phyloP scores from a whole-genome alignment of 257 asterid species.

The Fraxinus americana region DNA sequence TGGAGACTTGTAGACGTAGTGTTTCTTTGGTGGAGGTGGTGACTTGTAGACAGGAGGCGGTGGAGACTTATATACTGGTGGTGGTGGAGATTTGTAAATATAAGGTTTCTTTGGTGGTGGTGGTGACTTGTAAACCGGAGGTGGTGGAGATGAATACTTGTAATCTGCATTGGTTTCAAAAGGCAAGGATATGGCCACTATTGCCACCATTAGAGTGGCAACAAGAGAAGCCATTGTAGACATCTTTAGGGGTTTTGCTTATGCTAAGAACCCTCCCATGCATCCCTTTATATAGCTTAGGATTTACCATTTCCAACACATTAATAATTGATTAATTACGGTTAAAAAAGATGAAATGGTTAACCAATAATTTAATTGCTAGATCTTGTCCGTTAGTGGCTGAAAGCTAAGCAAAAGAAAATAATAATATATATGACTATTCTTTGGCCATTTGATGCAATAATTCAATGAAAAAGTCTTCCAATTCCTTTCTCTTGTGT shows the following conservation, averaged over 20 bases:
- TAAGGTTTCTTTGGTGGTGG: slow-evolving; percentile 4
- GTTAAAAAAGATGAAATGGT: background rate
- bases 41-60: slow-evolving; percentile 28
- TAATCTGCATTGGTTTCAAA: slow-evolving; percentile 31
- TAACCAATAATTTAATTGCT: slow-evolving; percentile 9
- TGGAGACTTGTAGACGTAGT: background rate
- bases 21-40: slow-evolving; percentile 27
- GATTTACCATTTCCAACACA: slow-evolving; percentile 14
- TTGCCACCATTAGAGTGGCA: slow-evolving; percentile 33
- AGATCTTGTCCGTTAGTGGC: slow-evolving; percentile 17
- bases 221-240: slow-evolving; percentile 29
- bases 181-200: slow-evolving; percentile 30
- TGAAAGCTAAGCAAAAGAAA: slow-evolving; percentile 4
- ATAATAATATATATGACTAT: background rate
- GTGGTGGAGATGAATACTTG: slow-evolving; percentile 25
- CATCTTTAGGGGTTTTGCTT: slow-evolving; percentile 28
- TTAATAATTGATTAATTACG: slow-evolving; percentile 13
- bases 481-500: background rate
- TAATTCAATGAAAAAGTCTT: slow-evolving; percentile 32
- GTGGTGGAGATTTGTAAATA: slow-evolving; percentile 16
- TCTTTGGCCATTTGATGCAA: slow-evolving; percentile 7
- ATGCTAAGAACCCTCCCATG: background rate
- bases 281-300: slow-evolving; percentile 32
- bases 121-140: slow-evolving; percentile 8
- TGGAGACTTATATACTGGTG: slow-evolving; percentile 22